Evolutionary conservation across 2,329 filamentous ascomycete species (phyloP).

Genomic region (Parastagonospora avenae): DNA sequence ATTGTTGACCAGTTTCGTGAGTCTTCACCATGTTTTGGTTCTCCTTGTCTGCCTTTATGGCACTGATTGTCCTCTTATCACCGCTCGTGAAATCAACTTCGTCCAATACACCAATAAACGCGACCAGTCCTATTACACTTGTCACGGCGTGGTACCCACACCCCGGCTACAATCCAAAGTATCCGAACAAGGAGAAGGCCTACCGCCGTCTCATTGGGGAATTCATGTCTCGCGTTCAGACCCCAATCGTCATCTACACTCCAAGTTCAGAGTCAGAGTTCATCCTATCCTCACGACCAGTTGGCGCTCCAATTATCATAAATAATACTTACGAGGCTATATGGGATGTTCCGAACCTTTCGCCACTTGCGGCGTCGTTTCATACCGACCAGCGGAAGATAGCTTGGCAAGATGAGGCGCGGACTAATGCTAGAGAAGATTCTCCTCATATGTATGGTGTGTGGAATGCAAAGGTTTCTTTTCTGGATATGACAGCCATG

Average conservation of each 20-base stretch:
- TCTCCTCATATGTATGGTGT: neutral
- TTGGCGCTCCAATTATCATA: neutral
- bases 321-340: neutral
- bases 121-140: neutral
- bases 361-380: neutral
- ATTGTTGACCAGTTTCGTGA: too few species aligned
- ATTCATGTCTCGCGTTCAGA: neutral
- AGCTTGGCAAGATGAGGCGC: neutral
- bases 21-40: too few species aligned
- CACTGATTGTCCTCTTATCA: too few species aligned
- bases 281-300: neutral
- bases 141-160: conserved; percentile 2
- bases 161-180: conserved; percentile 1
- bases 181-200: neutral
- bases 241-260: neutral
- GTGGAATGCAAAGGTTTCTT: conserved; percentile 1
- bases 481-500: neutral
- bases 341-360: neutral
- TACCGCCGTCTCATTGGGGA: neutral
- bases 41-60: too few species aligned
- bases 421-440: neutral
- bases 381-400: neutral
- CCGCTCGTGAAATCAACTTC: too few species aligned
- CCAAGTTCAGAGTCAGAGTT: neutral
- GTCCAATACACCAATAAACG: too few species aligned